phyloP scores from a whole-genome alignment of 345 rosid genomes.

The Hypericum perforatum region DNA sequence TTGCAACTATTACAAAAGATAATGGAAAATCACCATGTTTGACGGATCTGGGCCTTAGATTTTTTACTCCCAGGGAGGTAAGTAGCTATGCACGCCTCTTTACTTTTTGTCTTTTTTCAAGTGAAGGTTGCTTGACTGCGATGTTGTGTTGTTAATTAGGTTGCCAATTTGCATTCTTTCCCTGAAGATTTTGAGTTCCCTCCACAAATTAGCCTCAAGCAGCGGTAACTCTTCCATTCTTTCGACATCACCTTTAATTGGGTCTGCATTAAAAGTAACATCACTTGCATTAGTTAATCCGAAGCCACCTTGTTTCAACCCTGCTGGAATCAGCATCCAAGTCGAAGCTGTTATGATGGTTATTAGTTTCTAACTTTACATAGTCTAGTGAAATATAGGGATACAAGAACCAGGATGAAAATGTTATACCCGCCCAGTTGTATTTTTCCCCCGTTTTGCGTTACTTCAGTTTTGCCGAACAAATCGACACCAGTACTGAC shows the following conservation, averaged over 20 bases:
- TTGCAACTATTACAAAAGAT: constrained; percentile 56
- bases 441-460: too few relatives aligned
- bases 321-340: too few relatives aligned
- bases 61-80: constrained; percentile 90
- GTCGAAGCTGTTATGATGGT: too few relatives aligned
- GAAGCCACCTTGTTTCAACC: too few relatives aligned
- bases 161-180: constrained; percentile 89
- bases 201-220: constrained; percentile 55
- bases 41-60: constrained; percentile 70
- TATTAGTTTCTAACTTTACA: too few relatives aligned
- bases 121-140: background rate
- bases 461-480: too few relatives aligned
- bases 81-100: constrained; percentile 1
- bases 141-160: constrained; percentile 30
- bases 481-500: too few relatives aligned
- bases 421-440: too few relatives aligned
- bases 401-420: too few relatives aligned
- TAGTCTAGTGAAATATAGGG: too few relatives aligned
- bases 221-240: constrained; percentile 33
- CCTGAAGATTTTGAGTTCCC: constrained; percentile 75
- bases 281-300: background rate
- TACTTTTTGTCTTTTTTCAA: background rate
- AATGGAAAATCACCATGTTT: constrained; percentile 51
- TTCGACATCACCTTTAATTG: background rate
- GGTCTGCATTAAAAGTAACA: background rate